Conservation (phyloP, 768 basidiomycete species). For the Boletus tomentosulus region DNA sequence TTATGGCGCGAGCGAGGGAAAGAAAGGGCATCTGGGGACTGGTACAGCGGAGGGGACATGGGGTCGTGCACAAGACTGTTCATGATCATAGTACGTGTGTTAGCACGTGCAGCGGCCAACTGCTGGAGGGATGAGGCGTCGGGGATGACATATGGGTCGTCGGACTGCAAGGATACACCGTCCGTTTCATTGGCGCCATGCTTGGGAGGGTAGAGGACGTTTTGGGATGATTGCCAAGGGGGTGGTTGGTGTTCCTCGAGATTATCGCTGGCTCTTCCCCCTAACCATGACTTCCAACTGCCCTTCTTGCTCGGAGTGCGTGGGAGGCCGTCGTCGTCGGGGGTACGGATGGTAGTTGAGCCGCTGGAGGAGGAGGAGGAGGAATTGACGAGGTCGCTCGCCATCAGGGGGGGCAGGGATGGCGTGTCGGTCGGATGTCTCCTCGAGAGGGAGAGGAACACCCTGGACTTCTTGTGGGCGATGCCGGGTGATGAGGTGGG, state of each 20-base stretch:
- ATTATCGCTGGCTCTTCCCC: constrained; percentile 32
- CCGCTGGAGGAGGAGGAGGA: constrained; percentile 61
- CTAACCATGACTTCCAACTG: constrained; percentile 58
- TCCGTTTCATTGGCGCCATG: constrained; percentile 26
- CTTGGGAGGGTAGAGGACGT: constrained; percentile 20
- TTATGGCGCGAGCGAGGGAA: constrained; percentile 59
- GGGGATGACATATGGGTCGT: constrained; percentile 29
- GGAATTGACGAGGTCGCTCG: constrained; percentile 41
- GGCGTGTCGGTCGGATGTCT: constrained; percentile 19
- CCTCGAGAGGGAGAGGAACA: constrained; percentile 28
- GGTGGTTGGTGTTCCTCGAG: constrained; percentile 22
- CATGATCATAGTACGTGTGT: constrained; percentile 40
- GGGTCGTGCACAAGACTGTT: constrained; percentile 41
- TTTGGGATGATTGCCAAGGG: constrained; percentile 31
- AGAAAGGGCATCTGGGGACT: constrained; percentile 29
- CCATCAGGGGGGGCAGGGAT: constrained; percentile 20
- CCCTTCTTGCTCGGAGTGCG: constrained; percentile 39
- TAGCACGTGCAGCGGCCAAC: constrained; percentile 32
- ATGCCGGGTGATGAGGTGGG: constrained; percentile 12
- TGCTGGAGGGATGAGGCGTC: constrained; percentile 24
- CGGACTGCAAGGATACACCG: constrained; percentile 37
- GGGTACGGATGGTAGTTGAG: constrained; percentile 50
- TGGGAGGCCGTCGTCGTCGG: constrained; percentile 49
- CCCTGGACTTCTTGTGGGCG: constrained; percentile 20
- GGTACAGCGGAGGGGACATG: constrained; percentile 48